Evolutionary conservation across 2,329 filamentous ascomycete species (phyloP), one percentile per base, ranked within the genome.

Genomic region (Coniochaeta sp.): DNA sequence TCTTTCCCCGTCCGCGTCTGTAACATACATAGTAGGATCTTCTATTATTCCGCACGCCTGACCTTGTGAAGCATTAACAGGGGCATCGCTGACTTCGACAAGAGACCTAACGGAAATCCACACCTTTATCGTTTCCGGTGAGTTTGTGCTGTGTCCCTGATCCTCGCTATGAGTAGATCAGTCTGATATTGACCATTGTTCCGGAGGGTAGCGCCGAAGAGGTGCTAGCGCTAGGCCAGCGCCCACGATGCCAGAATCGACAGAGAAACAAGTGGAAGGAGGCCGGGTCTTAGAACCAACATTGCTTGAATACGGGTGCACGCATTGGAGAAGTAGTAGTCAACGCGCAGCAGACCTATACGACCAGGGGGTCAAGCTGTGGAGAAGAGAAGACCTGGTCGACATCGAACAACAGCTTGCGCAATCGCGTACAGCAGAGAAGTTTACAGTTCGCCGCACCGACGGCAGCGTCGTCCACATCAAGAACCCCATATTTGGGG

Each of bases 221-320:
- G 11, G 34, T 12, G 34, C 34, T 12, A 38, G 34, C 34, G 11
- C 34, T 38, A 31, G 28, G 34, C 5, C 11, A 38, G 34, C 34
- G 34, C 34, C 16, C 34, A 38, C 34, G 16, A 38, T 38, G 34
- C 34, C 34, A 3, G 6, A 38, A 12, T 12, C 11, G 34, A 38
- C 16, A 3, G 6, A 38, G 34, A 38, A 38, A 12, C 6, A 38
- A 38, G 34, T 3, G 11, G 34, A 38, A 89, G 55, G 85, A 74
- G 17, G 78, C 68, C 7, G 73, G 74, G 0, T 79, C 84, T 0
- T 81, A 80, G 34, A 38, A 38, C 34, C 34, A 38, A 12, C 40
- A 44, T 16, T 28, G 64, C 44, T 36, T 64, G 59, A 61, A 19
- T 54, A 54, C 50, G 50, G 50, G 5, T 54, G 50, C 50, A 54